Evolutionary conservation across 176 grass and related monocot genomes (phyloP).

Genomic region (Hordeum vulgare): DNA sequence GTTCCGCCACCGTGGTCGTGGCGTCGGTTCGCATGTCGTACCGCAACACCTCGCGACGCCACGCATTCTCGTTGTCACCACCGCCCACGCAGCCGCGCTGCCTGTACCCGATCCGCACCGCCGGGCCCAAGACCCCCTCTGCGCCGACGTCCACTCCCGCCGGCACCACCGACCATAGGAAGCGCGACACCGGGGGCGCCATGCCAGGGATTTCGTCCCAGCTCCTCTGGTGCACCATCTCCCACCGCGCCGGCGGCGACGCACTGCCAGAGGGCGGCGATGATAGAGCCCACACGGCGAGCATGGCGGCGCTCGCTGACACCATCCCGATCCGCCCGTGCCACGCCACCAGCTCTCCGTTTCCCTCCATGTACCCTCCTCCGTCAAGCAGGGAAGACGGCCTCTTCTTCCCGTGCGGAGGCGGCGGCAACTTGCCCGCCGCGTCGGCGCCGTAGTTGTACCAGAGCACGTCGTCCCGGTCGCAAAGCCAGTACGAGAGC

Average conservation of each 20-base stretch:
- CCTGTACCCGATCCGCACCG: not conserved
- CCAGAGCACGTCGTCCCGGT: not conserved
- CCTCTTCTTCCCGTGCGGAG: not conserved
- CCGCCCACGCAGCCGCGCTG: not conserved
- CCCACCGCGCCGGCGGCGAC: not conserved
- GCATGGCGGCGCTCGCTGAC: too few species aligned
- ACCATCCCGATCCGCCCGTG: not conserved
- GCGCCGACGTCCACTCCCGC: not conserved
- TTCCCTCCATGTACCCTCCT: not conserved
- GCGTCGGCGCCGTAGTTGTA: not conserved
- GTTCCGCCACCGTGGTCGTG: not conserved
- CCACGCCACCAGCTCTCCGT: not conserved
- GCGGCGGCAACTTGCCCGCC: not conserved
- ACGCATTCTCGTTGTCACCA: not conserved
- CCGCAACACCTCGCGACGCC: not conserved
- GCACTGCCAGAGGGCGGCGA: not conserved
- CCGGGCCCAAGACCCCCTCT: not conserved
- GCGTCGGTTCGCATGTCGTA: not conserved
- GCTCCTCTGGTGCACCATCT: not conserved
- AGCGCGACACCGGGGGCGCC: not conserved
- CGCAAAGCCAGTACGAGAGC: not conserved
- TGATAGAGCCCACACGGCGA: not conserved
- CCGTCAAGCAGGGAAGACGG: not conserved
- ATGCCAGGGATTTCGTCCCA: slow-evolving; percentile 3
- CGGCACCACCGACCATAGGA: slow-evolving; percentile 16